Conservation (phyloP, 495 filamentous ascomycete genomes). For the Tuber borchii region DNA sequence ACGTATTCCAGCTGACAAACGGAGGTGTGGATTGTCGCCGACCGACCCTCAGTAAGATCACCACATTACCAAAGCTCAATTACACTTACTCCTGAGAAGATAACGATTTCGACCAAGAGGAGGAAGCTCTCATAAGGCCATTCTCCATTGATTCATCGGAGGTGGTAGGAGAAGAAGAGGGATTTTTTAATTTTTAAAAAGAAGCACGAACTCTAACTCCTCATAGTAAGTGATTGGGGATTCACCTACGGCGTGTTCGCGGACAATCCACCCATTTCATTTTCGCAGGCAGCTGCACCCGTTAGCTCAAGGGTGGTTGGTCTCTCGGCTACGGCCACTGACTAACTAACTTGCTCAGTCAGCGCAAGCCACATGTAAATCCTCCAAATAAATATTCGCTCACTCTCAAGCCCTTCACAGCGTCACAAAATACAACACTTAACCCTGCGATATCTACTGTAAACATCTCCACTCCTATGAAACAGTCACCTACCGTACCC, state of each 20-base stretch:
- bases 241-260: background rate
- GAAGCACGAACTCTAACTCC: background rate
- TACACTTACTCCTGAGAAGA: background rate
- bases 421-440: too few relatives aligned
- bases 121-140: background rate
- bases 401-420: too few relatives aligned
- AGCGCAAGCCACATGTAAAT: background rate
- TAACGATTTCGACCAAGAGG: background rate
- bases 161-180: background rate
- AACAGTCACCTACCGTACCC: background rate
- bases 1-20: background rate
- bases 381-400: too few relatives aligned
- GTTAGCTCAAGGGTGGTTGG: background rate
- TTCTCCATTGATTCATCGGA: background rate
- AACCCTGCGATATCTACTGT: background rate
- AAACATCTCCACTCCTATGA: background rate
- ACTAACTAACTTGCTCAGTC: background rate
- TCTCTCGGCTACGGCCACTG: background rate
- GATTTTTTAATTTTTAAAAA: background rate
- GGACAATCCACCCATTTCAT: background rate
- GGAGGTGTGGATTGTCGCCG: background rate
- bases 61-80: background rate
- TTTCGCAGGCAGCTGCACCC: too few relatives aligned
- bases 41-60: too few relatives aligned
- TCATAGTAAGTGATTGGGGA: background rate